A percentile compares a stretch with the other conserved stretches of the same genome.
These are phyloP conservation scores for Phymatotrichopsis omnivora DNA, from an alignment of 2,329 filamentous ascomycete genomes.

Conservation along the genomic window DNA sequence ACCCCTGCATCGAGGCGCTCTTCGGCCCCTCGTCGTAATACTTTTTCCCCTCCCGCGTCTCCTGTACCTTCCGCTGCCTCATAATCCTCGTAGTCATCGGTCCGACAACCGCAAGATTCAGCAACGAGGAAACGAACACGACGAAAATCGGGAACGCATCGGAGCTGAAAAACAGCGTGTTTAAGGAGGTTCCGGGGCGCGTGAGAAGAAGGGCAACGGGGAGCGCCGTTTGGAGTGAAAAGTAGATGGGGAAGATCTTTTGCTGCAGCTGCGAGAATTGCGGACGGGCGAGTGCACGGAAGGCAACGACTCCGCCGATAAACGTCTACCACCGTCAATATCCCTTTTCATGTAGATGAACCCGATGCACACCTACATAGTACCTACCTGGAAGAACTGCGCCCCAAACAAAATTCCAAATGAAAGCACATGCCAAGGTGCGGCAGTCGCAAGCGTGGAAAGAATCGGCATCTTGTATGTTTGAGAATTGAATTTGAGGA, in stretches of 20 bases:
- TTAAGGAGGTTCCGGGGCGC: conserved; percentile 52
- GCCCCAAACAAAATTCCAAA: conserved; percentile 82
- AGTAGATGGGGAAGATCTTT: conserved; percentile 79
- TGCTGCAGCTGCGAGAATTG: conserved; percentile 74
- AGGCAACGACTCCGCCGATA: conserved; percentile 54
- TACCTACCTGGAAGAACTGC: conserved; percentile 67
- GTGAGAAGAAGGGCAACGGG: conserved; percentile 67
- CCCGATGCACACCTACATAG: conserved; percentile 1
- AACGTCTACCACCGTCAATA: conserved; percentile 53
- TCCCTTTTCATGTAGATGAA: too few species aligned
- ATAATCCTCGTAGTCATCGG: conserved; percentile 68
- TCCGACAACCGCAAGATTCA: conserved; percentile 61
- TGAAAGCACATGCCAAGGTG: conserved; percentile 26
- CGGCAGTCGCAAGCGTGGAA: conserved; percentile 24
- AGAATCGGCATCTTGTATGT: conserved; percentile 24
- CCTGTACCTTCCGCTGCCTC: conserved; percentile 37
- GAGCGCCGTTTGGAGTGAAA: conserved; percentile 66
- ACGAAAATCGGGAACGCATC: conserved; percentile 22
- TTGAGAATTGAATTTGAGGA: not conserved
- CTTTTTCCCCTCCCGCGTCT: conserved; percentile 81
- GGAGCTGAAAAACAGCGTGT: conserved; percentile 11
- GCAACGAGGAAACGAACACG: conserved; percentile 53
- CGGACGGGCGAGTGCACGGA: conserved; percentile 62
- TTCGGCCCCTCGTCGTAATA: conserved; percentile 70
- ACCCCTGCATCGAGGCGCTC: conserved; percentile 67